These are phyloP conservation scores for Wickerhamiella occidentalis DNA, from an alignment of 805 yeast genomes.

Conservation along the genomic window DNA sequence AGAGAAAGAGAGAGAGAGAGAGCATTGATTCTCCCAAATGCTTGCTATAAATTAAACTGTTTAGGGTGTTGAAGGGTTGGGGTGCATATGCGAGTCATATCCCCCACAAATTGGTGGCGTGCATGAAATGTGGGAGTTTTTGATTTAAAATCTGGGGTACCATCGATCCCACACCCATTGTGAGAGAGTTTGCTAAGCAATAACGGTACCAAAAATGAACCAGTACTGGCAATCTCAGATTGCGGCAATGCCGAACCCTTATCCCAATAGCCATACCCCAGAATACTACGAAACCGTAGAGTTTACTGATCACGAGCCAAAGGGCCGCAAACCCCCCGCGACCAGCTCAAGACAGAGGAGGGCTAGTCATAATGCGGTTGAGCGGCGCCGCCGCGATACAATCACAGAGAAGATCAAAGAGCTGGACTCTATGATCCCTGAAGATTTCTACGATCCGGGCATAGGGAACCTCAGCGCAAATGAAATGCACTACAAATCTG, in stretches of 20 bases:
- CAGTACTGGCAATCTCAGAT: not conserved
- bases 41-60: not conserved
- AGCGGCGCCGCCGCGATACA: constrained; percentile 78
- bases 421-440: constrained; percentile 70
- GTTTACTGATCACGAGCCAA: not conserved
- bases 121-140: not conserved
- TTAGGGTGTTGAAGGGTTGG: not conserved
- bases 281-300: not conserved
- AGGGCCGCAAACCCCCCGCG: not conserved
- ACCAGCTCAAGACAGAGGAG: constrained; percentile 24
- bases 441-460: constrained; percentile 18
- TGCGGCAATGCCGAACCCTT: not conserved
- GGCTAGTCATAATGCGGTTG: constrained; percentile 90
- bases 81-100: not conserved
- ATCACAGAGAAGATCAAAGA: constrained; percentile 83
- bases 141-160: constrained; percentile 1
- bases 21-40: not conserved
- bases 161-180: not conserved
- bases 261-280: not conserved
- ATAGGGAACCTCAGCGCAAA: not conserved
- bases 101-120: constrained; percentile 3
- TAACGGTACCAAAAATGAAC: not conserved
- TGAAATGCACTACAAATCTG: constrained; percentile 70
- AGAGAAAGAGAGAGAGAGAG: no score
- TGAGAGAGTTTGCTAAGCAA: not conserved